Evolutionary conservation across 352 stramenopile genomes (phyloP).

Genomic region (Thraustochytrium striatum): DNA sequence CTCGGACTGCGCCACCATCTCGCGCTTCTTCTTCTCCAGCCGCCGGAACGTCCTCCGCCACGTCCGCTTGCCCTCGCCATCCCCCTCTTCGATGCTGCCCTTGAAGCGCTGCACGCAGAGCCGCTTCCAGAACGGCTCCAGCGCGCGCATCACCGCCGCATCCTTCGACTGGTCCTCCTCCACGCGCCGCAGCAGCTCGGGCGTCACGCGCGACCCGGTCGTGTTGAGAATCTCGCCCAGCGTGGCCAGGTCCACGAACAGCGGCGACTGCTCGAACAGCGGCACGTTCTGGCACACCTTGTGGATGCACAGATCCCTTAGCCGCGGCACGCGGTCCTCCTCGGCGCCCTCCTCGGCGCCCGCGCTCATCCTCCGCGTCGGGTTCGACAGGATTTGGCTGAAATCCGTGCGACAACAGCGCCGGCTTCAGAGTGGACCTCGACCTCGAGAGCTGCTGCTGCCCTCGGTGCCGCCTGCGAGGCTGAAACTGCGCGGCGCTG

Average conservation of each 20-base stretch:
- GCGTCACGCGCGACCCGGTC: not conserved
- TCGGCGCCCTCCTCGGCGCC: not conserved
- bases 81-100: no score
- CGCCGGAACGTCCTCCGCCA: no score
- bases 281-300: not conserved
- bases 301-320: not conserved
- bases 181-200: not conserved
- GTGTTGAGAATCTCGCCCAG: not conserved
- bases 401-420: no score
- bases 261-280: not conserved
- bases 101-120: not conserved
- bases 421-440: no score
- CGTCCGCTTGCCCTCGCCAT: no score
- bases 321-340: not conserved
- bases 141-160: not conserved
- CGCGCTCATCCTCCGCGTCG: not conserved
- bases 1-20: no score
- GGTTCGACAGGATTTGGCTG: no score
- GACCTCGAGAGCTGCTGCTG: no score
- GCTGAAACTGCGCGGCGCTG: no score
- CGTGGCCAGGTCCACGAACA: not conserved
- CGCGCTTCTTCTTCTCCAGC: no score
- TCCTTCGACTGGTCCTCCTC: not conserved
- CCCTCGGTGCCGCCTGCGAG: no score
- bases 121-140: constrained; percentile 17